Evolutionary conservation across 2,329 filamentous ascomycete genomes (phyloP), one percentile per base, ranked within the genome.

Genomic region (Colletotrichum tanaceti): DNA sequence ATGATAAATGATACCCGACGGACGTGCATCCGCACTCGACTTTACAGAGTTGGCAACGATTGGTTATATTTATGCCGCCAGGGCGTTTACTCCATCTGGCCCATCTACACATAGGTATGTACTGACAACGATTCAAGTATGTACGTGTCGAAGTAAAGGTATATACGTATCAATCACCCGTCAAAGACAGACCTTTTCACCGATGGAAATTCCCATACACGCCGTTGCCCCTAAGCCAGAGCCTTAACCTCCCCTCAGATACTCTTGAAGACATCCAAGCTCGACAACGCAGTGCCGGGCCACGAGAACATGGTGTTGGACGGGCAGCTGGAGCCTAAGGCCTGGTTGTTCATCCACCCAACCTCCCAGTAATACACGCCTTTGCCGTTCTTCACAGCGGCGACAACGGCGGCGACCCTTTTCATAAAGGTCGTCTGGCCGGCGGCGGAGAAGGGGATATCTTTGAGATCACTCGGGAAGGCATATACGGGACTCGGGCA

Each of bases 311-410:
- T 83, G 52, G 89, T 81, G 77, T 90, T 91, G 72, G 88, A 87
- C 20, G 81, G 80, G 74, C 90, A 92, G 49, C 88, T 90, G 20
- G 89, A 91, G 1, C 90, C 90, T 59, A 92, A 77, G 0, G 78
- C 85, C 13, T 86, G 84, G 77, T 92, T 93, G 49, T 88, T 82
- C 70, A 92, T 81, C 65, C 90, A 93, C 0, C 87, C 88, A 0
- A 90, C 90, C 76, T 93, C 91, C 91, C 91, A 93, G 72, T 93
- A 93, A 70, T 90, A 92, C 9, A 93, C 52, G 0, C 90, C 91
- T 35, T 81, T 77, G 0, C 89, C 89, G 1, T 84, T 83, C 1
- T 77, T 81, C 0, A 88, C 84, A 1, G 79, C 83, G 1, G 81
- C 79, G 0, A 92, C 84, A 1, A 88, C 80, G 1, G 79, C 79